Evolutionary conservation across 805 yeast genomes (phyloP).

Genomic region (Clavispora carvajalis): DNA sequence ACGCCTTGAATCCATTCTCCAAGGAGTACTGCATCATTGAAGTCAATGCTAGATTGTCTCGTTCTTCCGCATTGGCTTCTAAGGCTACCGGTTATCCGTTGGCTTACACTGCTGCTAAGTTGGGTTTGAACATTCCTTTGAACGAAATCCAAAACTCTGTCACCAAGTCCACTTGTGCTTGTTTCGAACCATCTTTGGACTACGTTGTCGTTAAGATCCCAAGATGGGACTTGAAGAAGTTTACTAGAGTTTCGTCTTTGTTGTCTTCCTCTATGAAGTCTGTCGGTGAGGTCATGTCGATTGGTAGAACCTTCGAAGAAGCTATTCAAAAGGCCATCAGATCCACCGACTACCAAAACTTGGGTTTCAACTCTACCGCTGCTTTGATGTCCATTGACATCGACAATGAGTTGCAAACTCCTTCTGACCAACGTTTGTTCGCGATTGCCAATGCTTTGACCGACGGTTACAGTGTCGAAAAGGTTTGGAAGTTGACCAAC

Average conservation of each 20-base stretch:
- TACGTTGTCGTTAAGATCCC: constrained; percentile 97
- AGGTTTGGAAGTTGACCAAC: constrained; percentile 84
- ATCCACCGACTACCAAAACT: constrained; percentile 91
- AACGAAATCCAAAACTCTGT: constrained; percentile 96
- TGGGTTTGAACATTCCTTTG: constrained; percentile 89
- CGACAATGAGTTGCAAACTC: constrained; percentile 89
- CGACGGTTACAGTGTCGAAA: constrained; percentile 85
- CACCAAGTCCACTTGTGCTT: constrained; percentile 92
- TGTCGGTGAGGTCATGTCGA: constrained; percentile 99
- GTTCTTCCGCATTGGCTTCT: constrained; percentile 97
- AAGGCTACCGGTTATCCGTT: constrained; percentile 98
- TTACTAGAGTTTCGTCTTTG: constrained; percentile 83
- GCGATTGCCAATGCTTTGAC: constrained; percentile 94
- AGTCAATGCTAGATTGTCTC: constrained; percentile 93
- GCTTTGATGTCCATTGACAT: constrained; percentile 89
- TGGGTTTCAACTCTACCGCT: constrained; percentile 83
- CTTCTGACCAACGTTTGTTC: constrained; percentile 94
- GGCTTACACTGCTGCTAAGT: constrained; percentile 97
- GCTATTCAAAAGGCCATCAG: constrained; percentile 96
- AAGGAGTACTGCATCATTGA: constrained; percentile 95
- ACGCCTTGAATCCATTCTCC: constrained; percentile 89
- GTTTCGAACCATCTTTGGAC: constrained; percentile 95
- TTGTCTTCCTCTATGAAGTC: constrained; percentile 95
- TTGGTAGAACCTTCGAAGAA: constrained; percentile 96
- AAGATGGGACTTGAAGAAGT: constrained; percentile 95